Evolutionary conservation across 2,329 filamentous ascomycete species (phyloP).

Genomic region (Fusarium drepaniforme): DNA sequence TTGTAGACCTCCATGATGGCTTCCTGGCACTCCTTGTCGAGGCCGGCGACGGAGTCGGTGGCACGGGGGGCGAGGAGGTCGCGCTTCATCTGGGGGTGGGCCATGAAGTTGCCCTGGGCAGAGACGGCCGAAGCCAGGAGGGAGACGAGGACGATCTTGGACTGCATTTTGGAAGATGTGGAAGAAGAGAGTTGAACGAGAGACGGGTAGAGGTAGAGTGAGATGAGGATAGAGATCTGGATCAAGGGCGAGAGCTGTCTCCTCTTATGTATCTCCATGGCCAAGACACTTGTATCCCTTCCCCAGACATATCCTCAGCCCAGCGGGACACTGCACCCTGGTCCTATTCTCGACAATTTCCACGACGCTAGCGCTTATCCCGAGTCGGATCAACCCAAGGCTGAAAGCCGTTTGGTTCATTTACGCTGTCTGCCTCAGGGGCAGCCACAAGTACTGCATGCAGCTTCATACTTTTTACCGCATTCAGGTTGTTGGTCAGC

Average conservation of each 20-base stretch:
- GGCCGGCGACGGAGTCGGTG: slow-evolving; percentile 25
- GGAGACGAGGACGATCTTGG: slow-evolving; percentile 43
- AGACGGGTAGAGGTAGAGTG: not conserved
- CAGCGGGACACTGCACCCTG: not conserved
- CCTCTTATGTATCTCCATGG: not conserved
- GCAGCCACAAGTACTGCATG: not conserved
- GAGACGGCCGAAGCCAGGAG: slow-evolving; percentile 45
- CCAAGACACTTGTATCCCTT: not conserved
- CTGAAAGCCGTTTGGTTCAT: not conserved
- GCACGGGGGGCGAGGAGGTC: slow-evolving; percentile 42
- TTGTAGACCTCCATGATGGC: slow-evolving; percentile 41
- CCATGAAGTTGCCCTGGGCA: slow-evolving; percentile 42
- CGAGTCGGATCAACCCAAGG: slow-evolving; percentile 18
- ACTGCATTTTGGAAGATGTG: slow-evolving; percentile 42
- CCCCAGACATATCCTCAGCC: not conserved
- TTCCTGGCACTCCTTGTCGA: slow-evolving; percentile 38
- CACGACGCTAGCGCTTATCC: slow-evolving; percentile 27
- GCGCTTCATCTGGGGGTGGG: slow-evolving; percentile 45
- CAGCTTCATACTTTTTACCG: not conserved
- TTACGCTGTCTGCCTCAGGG: slow-evolving; percentile 2
- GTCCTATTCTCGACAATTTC: slow-evolving; percentile 21
- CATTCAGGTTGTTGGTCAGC: slow-evolving; percentile 8
- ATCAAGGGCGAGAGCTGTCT: not conserved
- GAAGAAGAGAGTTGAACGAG: not conserved
- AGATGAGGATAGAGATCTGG: not conserved